phyloP scores from a whole-genome alignment of 2,329 filamentous ascomycete genomes.

The Fusarium illudens region DNA sequence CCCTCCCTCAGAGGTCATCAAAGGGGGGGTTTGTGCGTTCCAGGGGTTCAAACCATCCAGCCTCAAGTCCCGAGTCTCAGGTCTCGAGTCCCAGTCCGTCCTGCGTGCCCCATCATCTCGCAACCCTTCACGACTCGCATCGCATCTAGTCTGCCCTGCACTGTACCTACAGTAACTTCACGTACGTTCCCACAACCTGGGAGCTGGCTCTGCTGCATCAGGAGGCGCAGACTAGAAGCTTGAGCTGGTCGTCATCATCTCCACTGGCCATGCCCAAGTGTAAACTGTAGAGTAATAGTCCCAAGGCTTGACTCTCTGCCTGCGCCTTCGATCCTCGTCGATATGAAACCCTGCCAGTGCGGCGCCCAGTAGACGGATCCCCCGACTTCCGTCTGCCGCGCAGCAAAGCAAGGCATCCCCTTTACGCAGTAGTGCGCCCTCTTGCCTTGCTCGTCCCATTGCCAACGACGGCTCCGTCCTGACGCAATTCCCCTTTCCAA shows the following conservation, averaged over 20 bases:
- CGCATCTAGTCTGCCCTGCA: not conserved
- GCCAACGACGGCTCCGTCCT: constrained; percentile 16
- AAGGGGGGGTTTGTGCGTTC: constrained; percentile 19
- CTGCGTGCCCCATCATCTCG: not conserved
- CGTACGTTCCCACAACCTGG: not conserved
- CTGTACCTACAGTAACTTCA: not conserved
- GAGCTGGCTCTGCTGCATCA: not conserved
- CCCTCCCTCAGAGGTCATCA: not conserved
- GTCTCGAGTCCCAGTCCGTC: constrained; percentile 4
- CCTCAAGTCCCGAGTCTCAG: constrained; percentile 7
- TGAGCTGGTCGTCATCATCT: not conserved
- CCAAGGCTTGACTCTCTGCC: not conserved
- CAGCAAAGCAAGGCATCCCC: constrained; percentile 1
- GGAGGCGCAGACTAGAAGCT: not conserved
- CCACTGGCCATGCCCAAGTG: not conserved
- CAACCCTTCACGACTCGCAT: constrained; percentile 10
- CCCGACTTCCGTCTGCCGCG: constrained; percentile 6
- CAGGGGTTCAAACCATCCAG: constrained; percentile 19
- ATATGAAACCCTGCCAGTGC: not conserved
- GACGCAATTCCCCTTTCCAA: constrained; percentile 18
- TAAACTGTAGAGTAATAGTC: not conserved
- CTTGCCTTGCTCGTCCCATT: not conserved
- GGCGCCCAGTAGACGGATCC: not conserved
- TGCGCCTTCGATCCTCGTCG: not conserved
- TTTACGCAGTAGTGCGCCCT: constrained; percentile 4